These are phyloP conservation scores for Xylaria sp. DNA, from an alignment of 2,329 filamentous ascomycete genomes.

Conservation along the genomic window DNA sequence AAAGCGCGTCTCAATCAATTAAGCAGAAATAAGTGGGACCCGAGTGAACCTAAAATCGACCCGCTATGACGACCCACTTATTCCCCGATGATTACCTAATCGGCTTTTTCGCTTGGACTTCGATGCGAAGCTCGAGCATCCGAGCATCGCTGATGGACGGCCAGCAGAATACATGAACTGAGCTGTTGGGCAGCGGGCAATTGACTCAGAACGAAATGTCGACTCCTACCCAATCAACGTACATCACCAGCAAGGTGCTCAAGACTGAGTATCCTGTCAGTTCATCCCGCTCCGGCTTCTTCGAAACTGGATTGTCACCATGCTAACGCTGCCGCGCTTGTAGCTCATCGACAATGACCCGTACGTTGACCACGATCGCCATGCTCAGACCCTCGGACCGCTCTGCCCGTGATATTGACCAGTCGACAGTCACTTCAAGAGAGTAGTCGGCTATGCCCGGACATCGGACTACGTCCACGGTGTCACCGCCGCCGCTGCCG, in stretches of 20 bases:
- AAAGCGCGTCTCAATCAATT: not conserved
- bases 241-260: constrained; percentile 72
- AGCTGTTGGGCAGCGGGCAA: constrained; percentile 27
- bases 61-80: not conserved
- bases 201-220: constrained; percentile 36
- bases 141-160: constrained; percentile 10
- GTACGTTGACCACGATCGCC: constrained; percentile 51
- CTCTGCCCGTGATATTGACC: constrained; percentile 5
- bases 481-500: constrained; percentile 60
- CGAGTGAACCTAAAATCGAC: not conserved
- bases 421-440: constrained; percentile 70
- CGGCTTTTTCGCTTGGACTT: constrained; percentile 13
- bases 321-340: constrained; percentile 30
- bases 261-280: constrained; percentile 83
- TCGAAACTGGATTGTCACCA: not conserved
- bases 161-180: constrained; percentile 11
- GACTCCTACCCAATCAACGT: constrained; percentile 37
- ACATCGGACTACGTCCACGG: constrained; percentile 75
- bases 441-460: constrained; percentile 83
- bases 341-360: constrained; percentile 99
- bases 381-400: not conserved
- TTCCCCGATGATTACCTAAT: constrained; percentile 29
- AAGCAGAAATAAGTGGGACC: not conserved
- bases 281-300: constrained; percentile 20
- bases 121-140: constrained; percentile 26